Evolutionary conservation across 73 alveolate genomes (phyloP).

Genomic region (Stentor roeselii): DNA sequence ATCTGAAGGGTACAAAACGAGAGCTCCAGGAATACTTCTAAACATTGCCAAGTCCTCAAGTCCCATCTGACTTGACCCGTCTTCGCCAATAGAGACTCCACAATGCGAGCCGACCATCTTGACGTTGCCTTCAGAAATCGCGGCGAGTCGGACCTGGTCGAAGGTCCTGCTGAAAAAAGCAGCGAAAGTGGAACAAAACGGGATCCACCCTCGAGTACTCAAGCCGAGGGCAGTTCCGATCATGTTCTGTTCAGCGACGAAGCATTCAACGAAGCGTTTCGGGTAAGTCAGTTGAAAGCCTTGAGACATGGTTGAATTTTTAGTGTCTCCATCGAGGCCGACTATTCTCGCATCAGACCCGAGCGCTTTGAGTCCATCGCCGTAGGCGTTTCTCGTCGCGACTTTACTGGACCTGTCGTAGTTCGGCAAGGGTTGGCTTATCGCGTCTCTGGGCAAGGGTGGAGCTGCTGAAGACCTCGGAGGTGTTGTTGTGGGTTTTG

Average conservation of each 20-base stretch:
- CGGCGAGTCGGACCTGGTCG: slow-evolving; percentile 77
- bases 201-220: slow-evolving; percentile 63
- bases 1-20: slow-evolving; percentile 74
- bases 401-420: slow-evolving; percentile 36
- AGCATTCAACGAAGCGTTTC: slow-evolving; percentile 68
- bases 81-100: slow-evolving; percentile 79
- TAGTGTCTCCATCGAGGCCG: slow-evolving; percentile 74
- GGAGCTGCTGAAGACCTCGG: background rate
- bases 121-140: slow-evolving; percentile 53
- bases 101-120: slow-evolving; percentile 75
- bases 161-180: slow-evolving; percentile 75
- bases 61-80: slow-evolving; percentile 79
- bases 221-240: slow-evolving; percentile 64
- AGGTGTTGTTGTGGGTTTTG: background rate
- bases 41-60: slow-evolving; percentile 70
- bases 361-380: slow-evolving; percentile 53
- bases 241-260: slow-evolving; percentile 73
- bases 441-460: background rate
- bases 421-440: slow-evolving; percentile 35
- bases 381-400: slow-evolving; percentile 75
- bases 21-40: slow-evolving; percentile 64
- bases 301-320: slow-evolving; percentile 61
- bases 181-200: slow-evolving; percentile 72
- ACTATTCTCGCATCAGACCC: slow-evolving; percentile 52
- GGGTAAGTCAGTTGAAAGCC: slow-evolving; percentile 54